Evolutionary conservation across 2,329 filamentous ascomycete genomes (phyloP), one percentile per base, ranked within the genome.

Genomic region (Pseudogymnoascus sp.): DNA sequence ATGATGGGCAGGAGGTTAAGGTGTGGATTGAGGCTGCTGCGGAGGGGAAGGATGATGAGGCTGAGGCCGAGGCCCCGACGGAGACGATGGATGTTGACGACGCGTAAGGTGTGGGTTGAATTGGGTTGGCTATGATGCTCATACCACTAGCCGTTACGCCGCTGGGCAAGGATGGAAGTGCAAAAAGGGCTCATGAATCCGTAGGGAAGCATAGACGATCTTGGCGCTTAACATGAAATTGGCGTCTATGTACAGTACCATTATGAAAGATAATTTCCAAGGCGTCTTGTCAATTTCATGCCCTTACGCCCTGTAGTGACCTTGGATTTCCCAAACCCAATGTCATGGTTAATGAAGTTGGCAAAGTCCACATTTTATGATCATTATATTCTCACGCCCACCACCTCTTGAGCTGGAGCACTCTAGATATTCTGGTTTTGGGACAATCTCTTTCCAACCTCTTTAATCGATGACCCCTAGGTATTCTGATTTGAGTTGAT

Each of bases 1-100:
- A 90, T 73, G 95, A 99, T 75, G 93, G 92, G 13, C 87, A 92
- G 75, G 90, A 95, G 68, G 87, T 97, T 67, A 87, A 88, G 75
- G 86, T 87, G 68, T 93, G 93, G 86, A 84, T 98, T 75, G 92
- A 96, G 77, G 86, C 87, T 71, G 81, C 87, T 45, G 78, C 79
- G 19, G 84, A 84, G 65, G 84, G 85, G 63, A 76, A 76, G 75
- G 79, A 84, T 79, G 71, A 74, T 70, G 73, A 77, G 74, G 75
- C 77, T 72, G 79, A 84, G 79, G 71, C 73, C 69, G 73, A 77
- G 74, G 75, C 77, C 72, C 73, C 77, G 67, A 77, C 72, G 16
- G 80, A 81, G 67, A 73, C 70, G 34, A 81, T 81, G 79, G 78
- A 81, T 70, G 78, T 80, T 62, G 79, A 81, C 65, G 67, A 57